Evolutionary conservation across 371 early-diverging fungal species (phyloP).

Genomic region (Funneliformis caledonium): DNA sequence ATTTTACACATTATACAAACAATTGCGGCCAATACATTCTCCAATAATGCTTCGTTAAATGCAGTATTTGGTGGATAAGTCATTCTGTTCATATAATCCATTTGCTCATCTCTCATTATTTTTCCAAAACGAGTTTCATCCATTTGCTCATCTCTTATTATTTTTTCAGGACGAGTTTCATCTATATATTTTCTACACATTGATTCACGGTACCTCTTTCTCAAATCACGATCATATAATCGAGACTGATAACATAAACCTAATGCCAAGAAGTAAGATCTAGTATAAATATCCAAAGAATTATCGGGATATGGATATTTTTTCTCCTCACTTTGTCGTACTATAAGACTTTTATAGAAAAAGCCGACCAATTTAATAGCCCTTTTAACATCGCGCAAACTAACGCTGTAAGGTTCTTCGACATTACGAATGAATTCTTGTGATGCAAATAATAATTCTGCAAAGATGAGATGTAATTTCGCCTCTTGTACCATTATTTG

Average conservation of each 20-base stretch:
- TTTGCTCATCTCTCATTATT: conserved; percentile 18
- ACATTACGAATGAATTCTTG: conserved; percentile 33
- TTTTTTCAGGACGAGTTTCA: too few relatives aligned
- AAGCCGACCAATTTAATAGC: conserved; percentile 32
- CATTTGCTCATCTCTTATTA: too few relatives aligned
- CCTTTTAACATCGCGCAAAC: conserved; percentile 40
- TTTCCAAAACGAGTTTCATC: too few relatives aligned
- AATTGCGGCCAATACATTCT: conserved; percentile 32
- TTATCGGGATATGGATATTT: background rate
- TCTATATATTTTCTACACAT: too few relatives aligned
- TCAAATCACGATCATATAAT: background rate
- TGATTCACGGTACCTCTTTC: conserved; percentile 6
- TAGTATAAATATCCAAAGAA: background rate
- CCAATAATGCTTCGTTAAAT: conserved; percentile 23
- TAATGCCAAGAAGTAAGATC: conserved; percentile 23
- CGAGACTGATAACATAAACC: conserved; percentile 38
- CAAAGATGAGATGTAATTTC: background rate
- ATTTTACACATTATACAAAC: conserved; percentile 38
- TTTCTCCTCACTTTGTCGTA: background rate
- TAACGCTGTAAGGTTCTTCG: conserved; percentile 39
- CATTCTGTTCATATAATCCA: conserved; percentile 32
- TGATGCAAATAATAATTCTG: conserved; percentile 36
- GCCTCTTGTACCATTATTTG: conserved; percentile 34
- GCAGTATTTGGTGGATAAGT: conserved; percentile 18
- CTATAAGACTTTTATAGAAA: conserved; percentile 13